A percentile compares a stretch with the other conserved stretches of the same genome.
Conservation (phyloP, 148 eudicot species). For the Rhododendron simsii region DNA sequence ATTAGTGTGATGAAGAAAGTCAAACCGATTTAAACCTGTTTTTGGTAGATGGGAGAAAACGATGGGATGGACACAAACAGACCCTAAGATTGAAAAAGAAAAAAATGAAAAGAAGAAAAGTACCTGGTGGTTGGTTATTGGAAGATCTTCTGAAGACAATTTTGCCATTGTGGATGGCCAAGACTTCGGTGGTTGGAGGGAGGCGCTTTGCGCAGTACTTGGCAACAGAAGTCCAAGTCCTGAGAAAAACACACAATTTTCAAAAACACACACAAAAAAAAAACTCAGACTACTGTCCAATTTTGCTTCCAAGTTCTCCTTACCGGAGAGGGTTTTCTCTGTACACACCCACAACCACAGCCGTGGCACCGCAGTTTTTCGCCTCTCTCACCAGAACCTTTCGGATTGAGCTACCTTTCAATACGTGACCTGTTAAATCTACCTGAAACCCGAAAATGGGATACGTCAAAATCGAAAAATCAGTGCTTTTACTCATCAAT, state of each 20-base stretch:
- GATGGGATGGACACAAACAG: not conserved
- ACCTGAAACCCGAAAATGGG: constrained; percentile 47
- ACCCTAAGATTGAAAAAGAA: not conserved
- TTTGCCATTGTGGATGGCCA: constrained; percentile 76
- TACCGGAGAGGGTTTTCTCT: constrained; percentile 55
- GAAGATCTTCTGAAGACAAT: constrained; percentile 55
- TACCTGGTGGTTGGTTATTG: constrained; percentile 38
- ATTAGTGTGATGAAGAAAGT: not conserved
- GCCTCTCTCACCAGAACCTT: constrained; percentile 77
- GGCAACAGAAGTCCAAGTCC: constrained; percentile 67
- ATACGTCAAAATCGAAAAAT: not conserved
- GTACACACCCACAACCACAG: constrained; percentile 61
- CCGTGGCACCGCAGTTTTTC: constrained; percentile 34
- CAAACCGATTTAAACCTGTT: not conserved
- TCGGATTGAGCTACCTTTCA: constrained; percentile 66
- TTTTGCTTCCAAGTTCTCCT: not conserved
- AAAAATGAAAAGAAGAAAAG: not conserved
- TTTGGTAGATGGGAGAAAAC: not conserved
- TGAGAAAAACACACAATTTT: constrained; percentile 22
- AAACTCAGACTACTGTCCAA: not conserved
- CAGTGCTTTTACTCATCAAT: not conserved
- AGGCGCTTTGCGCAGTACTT: constrained; percentile 79
- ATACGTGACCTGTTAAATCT: constrained; percentile 45
- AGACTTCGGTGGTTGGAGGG: constrained; percentile 54
- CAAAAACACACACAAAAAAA: constrained; percentile 10